Percentiles rank a stretch among this genome's conserved stretches.
Conservation (phyloP, 305 asterid genomes). For the Solanum aculeatissimum region DNA sequence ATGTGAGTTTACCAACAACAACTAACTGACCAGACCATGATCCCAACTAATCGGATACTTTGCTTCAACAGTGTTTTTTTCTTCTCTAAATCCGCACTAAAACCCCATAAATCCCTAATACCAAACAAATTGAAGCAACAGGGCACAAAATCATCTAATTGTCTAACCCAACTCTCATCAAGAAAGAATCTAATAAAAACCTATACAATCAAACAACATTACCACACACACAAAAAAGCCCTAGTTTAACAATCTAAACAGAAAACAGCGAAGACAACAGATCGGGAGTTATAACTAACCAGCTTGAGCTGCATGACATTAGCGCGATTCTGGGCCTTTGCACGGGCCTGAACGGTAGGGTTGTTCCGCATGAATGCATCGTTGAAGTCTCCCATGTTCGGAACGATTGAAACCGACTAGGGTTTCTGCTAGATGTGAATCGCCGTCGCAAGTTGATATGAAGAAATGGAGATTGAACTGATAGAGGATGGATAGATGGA, state of each 20-base stretch:
- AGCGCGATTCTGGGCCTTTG: constrained; percentile 90
- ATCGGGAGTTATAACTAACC: constrained; percentile 21
- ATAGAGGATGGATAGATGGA: background rate
- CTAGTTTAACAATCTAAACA: background rate
- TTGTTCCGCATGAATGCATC: constrained; percentile 88
- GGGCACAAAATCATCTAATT: background rate
- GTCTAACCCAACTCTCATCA: background rate
- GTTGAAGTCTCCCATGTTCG: constrained; percentile 74
- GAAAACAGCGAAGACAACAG: background rate
- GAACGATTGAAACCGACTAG: constrained; percentile 1
- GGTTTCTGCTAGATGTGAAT: constrained; percentile 2
- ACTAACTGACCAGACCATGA: background rate
- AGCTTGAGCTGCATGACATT: constrained; percentile 91
- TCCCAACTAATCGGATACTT: background rate
- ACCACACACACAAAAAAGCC: background rate
- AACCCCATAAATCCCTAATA: background rate
- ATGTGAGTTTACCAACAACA: background rate
- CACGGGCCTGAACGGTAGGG: constrained; percentile 90
- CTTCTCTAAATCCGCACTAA: background rate
- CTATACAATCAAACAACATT: background rate
- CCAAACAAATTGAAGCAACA: background rate
- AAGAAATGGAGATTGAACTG: background rate
- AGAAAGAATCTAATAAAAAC: background rate
- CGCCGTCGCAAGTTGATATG: background rate
- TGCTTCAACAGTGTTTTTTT: background rate